Evolutionary conservation across 78 protist genomes (phyloP), one percentile per base, ranked within the genome.

Genomic region (Dictyostelium citrinum): DNA sequence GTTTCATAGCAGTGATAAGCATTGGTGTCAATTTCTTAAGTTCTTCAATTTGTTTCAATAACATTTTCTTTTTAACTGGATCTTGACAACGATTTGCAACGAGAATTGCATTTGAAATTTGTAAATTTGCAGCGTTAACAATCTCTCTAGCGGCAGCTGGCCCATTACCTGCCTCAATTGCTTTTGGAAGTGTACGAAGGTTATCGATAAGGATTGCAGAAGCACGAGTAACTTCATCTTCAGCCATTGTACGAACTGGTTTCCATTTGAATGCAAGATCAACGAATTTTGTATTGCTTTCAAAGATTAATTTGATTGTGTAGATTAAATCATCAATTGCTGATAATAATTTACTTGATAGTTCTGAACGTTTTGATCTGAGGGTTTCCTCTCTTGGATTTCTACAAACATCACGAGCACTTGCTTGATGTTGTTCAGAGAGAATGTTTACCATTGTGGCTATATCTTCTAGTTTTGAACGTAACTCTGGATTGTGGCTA

Each of bases 221-320:
- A 0, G 93, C 84, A 46, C 27, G 51, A 9, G 45, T 29, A 14
- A 88, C 93, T 68, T 88, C 93, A 88, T 88, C 93, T 64, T 88
- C 93, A 22, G 93, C 93, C 60, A 88, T 88, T 24, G 93, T 88
- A 64, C 85, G 70, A 29, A 88, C 85, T 27, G 93, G 93, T 68
- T 88, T 51, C 93, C 93, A 88, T 82, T 88, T 88, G 93, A 88
- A 88, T 16, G 93, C 93, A 2, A 88, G 37, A 67, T 88, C 93
- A 43, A 88, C 93, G 67, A 88, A 88, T 64, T 88, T 88, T 17
- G 93, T 88, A 46, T 88, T 88, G 8, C 80, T 58, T 5, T 83
- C 84, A 33, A 88, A 88, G 10, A 88, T 88, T 14, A 45, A 61
- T 67, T 88, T 88, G 16, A 88, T 88, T 0, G 85, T 88, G 12